These are phyloP conservation scores for Trebouxiophyceae sp. DNA, from an alignment of 163 green algal species.

Conservation along the genomic window DNA sequence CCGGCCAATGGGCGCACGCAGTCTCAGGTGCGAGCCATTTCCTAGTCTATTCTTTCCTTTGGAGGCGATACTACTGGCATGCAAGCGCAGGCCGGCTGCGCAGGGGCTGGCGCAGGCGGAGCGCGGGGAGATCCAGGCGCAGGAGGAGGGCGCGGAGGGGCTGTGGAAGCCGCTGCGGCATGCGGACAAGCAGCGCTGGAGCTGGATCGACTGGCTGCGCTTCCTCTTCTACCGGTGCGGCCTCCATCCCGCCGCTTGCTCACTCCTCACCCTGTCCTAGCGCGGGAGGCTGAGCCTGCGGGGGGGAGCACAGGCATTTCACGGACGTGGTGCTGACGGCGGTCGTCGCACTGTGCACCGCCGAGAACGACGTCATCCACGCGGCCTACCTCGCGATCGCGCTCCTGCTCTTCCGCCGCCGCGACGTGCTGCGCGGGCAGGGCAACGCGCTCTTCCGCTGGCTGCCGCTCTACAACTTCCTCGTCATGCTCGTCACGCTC, in stretches of 20 bases:
- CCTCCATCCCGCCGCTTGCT: too few relatives aligned
- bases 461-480: slow-evolving; percentile 45
- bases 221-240: slow-evolving; percentile 30
- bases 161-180: slow-evolving; percentile 35
- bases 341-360: slow-evolving; percentile 49
- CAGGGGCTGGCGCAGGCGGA: too few relatives aligned
- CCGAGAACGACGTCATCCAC: slow-evolving; percentile 68
- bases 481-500: slow-evolving; percentile 46
- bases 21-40: too few relatives aligned
- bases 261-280: background rate
- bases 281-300: too few relatives aligned
- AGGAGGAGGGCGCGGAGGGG: too few relatives aligned
- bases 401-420: slow-evolving; percentile 56
- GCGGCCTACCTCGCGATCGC: slow-evolving; percentile 66
- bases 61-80: too few relatives aligned
- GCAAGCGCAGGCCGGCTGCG: too few relatives aligned
- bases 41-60: too few relatives aligned
- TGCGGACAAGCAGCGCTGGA: slow-evolving; percentile 23
- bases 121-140: too few relatives aligned
- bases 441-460: slow-evolving; percentile 36
- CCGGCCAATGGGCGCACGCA: too few relatives aligned
- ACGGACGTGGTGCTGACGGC: slow-evolving; percentile 52
- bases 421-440: slow-evolving; percentile 18
- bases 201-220: slow-evolving; percentile 40
- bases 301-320: slow-evolving; percentile 49